Evolutionary conservation across 306 rosid genomes (phyloP).

Genomic region (Quillaja saponaria): DNA sequence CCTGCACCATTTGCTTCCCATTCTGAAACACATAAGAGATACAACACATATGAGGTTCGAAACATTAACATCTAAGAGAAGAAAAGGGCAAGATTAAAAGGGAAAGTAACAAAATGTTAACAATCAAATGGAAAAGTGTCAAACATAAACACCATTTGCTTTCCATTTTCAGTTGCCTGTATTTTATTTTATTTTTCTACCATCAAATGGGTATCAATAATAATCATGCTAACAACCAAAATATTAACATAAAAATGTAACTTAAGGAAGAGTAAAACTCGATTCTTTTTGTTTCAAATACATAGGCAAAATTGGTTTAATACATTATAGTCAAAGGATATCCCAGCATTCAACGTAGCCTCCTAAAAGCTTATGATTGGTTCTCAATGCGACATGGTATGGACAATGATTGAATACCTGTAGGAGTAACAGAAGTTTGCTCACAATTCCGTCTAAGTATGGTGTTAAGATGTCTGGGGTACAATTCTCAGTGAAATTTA

Average conservation of each 20-base stretch:
- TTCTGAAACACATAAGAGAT: slow-evolving; percentile 33
- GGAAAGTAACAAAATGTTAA: too few species aligned
- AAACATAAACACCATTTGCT: too few species aligned
- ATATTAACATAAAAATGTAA: not conserved
- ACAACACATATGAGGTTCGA: not conserved
- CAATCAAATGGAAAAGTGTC: too few species aligned
- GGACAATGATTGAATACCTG: slow-evolving; percentile 50
- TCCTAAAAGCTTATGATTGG: not conserved
- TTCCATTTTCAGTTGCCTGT: too few species aligned
- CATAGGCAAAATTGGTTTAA: too few species aligned
- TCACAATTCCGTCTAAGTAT: slow-evolving; percentile 69
- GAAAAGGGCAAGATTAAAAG: not conserved
- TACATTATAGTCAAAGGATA: too few species aligned
- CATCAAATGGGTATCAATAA: slow-evolving; percentile 10
- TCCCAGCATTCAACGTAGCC: too few species aligned
- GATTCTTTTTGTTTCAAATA: too few species aligned
- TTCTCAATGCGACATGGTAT: not conserved
- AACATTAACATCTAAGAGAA: not conserved
- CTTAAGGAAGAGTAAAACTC: too few species aligned
- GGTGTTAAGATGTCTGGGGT: slow-evolving; percentile 64
- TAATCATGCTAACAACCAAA: not conserved
- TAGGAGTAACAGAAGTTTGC: slow-evolving; percentile 66
- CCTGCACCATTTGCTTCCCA: slow-evolving; percentile 81
- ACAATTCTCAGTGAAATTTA: slow-evolving; percentile 74
- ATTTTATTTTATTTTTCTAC: not conserved